Conservation (phyloP, 192 early-diverging fungal species). For the Entomortierella lignicola region DNA sequence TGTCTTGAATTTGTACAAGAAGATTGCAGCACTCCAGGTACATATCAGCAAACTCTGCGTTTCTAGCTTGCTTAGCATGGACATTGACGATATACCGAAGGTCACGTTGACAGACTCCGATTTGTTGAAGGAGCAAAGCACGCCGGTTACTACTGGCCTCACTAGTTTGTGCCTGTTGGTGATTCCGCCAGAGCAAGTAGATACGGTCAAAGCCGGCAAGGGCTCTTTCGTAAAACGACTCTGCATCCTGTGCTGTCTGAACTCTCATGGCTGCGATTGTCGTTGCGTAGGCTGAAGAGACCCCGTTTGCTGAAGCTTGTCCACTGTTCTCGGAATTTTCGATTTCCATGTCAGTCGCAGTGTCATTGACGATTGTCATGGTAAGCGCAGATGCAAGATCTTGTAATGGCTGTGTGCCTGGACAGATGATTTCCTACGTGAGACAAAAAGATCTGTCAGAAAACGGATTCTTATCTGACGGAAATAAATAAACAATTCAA, state of each 20-base stretch:
- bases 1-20: constrained; percentile 52
- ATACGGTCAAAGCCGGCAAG: constrained; percentile 32
- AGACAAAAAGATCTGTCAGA: neutral
- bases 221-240: constrained; percentile 28
- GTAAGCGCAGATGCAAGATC: constrained; percentile 43
- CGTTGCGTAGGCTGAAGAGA: constrained; percentile 34
- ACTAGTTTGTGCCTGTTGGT: neutral
- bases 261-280: constrained; percentile 47
- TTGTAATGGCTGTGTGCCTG: constrained; percentile 44
- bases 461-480: too few relatives aligned
- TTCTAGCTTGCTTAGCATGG: constrained; percentile 38
- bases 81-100: constrained; percentile 59
- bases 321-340: neutral
- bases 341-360: neutral
- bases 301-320: neutral
- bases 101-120: constrained; percentile 45
- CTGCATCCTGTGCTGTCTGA: constrained; percentile 46
- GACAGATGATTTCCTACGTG: constrained; percentile 41
- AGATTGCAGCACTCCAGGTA: constrained; percentile 63
- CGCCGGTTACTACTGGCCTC: neutral
- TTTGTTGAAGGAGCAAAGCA: constrained; percentile 25
- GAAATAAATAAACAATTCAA: neutral
- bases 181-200: constrained; percentile 10
- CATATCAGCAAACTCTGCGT: constrained; percentile 60
- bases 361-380: constrained; percentile 28